These are phyloP conservation scores for Mentha longifolia DNA, from an alignment of 257 asterid species.

Conservation along the genomic window DNA sequence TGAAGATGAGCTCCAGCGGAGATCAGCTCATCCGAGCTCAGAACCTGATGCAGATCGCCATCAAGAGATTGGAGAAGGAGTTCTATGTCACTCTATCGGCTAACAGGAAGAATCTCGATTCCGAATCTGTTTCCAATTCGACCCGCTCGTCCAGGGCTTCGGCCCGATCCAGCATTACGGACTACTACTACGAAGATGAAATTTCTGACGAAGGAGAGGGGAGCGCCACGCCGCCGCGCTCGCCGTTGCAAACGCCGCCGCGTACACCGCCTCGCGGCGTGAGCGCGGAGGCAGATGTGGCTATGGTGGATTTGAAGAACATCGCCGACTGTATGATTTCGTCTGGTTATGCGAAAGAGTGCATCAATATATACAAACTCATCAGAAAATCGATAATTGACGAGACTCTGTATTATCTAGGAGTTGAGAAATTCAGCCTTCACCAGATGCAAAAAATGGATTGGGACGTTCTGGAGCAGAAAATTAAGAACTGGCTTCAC, in stretches of 20 bases:
- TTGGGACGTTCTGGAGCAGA: constrained; percentile 62
- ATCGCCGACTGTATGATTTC: constrained; percentile 81
- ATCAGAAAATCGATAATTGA: constrained; percentile 71
- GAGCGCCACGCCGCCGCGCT: constrained; percentile 29
- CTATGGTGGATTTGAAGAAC: constrained; percentile 53
- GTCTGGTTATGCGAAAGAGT: constrained; percentile 72
- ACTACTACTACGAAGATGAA: constrained; percentile 43
- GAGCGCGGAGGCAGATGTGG: constrained; percentile 34
- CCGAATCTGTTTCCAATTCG: constrained; percentile 53
- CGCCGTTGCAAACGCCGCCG: constrained; percentile 32
- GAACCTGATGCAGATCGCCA: constrained; percentile 66
- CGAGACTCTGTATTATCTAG: constrained; percentile 69
- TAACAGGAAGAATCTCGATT: constrained; percentile 52
- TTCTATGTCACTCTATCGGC: constrained; percentile 51
- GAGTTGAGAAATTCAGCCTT: constrained; percentile 57
- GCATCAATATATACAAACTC: constrained; percentile 59
- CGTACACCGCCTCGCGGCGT: constrained; percentile 37
- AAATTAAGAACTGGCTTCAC: constrained; percentile 59
- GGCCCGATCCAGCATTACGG: constrained; percentile 43
- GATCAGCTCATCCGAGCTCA: constrained; percentile 59
- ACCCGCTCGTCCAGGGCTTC: constrained; percentile 41
- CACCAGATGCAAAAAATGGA: constrained; percentile 76
- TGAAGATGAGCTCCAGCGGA: constrained; percentile 44
- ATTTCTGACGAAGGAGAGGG: constrained; percentile 49
- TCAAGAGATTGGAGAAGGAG: constrained; percentile 70